Base-by-base conservation (phyloP, 441 rosid genomes). In the Jatropha multifida region DNA sequence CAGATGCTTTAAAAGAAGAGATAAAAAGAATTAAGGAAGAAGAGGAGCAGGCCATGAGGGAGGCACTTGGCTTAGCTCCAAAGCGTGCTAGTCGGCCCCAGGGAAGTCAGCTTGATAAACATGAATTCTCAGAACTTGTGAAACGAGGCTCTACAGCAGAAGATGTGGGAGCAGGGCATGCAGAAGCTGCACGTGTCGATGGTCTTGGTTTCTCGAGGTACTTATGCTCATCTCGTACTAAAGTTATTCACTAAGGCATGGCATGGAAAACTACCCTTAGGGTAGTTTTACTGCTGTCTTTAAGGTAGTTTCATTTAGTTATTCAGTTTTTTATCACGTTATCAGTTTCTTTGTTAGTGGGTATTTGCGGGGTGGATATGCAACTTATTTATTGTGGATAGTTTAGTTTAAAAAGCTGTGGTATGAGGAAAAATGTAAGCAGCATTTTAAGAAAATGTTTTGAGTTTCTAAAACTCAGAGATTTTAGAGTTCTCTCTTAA, bases 41-140 rank as follows among this genome's bases (percentile, higher is more conserved):
- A 80, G 98, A 93, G 87, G 98, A 96, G 79, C 98, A 91, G 74
- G 90, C 97, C 80, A 93, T 96, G 99, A 92, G 96, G 87, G 99
- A 93, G 83, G 98, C 97, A 75, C 95, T 96, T 79, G 99, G 99
- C 26, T 85, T 93, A 80, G 99, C 97, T 77, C 97, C 99, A 44
- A 92, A 92, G 85, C 85, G 92, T 61, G 82, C 92, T 74, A 77
- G 80, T 72, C 88, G 85, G 38, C 89, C 94, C 75, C 99, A 90
- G 80, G 94, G 94, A 66, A 92, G 83, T 78, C 88, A 94, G 64
- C 95, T 96, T 65, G 99, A 96, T 83, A 96, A 96, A 86, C 97
- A 93, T 55, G 99, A 96, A 87, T 82, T 83, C 59, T 84, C 91
- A 48, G 99, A 96, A 78, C 97, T 96, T 71, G 90, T 96, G 85